Evolutionary conservation across 331 rosid species (phyloP).

Genomic region (Acacia pycnantha): DNA sequence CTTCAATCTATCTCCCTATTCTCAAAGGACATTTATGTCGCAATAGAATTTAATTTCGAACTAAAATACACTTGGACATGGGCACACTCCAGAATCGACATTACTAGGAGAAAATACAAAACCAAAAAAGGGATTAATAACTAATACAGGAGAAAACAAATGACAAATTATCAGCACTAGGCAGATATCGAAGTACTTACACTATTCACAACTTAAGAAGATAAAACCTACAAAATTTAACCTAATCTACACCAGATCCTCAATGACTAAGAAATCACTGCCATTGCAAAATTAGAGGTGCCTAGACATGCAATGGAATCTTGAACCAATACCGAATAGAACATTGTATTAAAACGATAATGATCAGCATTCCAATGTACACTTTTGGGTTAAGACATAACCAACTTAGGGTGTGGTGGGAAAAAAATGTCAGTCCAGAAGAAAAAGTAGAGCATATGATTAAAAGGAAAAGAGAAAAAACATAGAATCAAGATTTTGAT

Average conservation of each 20-base stretch:
- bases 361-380: constrained; percentile 32
- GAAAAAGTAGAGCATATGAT: constrained; percentile 9
- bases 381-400: constrained; percentile 21
- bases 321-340: constrained; percentile 37
- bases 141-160: neutral
- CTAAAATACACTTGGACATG: neutral
- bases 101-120: neutral
- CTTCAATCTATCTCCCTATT: neutral
- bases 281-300: constrained; percentile 28
- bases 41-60: neutral
- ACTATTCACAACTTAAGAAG: constrained; percentile 27
- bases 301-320: constrained; percentile 29
- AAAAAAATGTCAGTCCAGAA: constrained; percentile 26
- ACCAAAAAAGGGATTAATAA: neutral
- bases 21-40: neutral
- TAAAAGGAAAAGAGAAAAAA: neutral
- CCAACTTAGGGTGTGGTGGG: constrained; percentile 9
- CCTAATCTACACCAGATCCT: constrained; percentile 28
- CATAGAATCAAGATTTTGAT: constrained; percentile 46
- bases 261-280: neutral
- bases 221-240: constrained; percentile 20
- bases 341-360: constrained; percentile 7
- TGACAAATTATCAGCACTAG: neutral
- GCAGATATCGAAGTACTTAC: neutral
- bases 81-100: neutral